phyloP scores from a whole-genome alignment of 257 asterid species.

The Verbena officinalis region DNA sequence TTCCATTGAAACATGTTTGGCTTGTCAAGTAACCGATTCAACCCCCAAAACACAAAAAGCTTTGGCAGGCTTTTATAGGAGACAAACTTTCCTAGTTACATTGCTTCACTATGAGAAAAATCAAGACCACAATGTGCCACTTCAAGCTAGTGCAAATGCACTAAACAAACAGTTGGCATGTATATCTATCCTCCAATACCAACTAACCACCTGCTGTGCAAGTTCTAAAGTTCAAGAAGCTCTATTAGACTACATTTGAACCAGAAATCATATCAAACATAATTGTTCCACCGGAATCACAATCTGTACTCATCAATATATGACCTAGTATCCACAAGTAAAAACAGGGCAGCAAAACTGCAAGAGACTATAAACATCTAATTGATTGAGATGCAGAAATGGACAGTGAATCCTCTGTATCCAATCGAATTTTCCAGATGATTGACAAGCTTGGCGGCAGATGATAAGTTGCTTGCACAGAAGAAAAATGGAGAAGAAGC shows the following conservation, averaged over 20 bases:
- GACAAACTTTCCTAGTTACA: constrained; percentile 20
- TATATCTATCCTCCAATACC: constrained; percentile 26
- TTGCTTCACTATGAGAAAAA: constrained; percentile 17
- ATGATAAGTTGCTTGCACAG: constrained; percentile 17
- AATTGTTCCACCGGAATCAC: constrained; percentile 12
- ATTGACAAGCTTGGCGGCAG: constrained; percentile 11
- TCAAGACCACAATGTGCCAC: constrained; percentile 19
- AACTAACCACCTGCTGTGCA: constrained; percentile 16
- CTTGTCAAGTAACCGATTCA: constrained; percentile 16
- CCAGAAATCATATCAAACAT: constrained; percentile 24
- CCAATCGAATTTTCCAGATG: constrained; percentile 7
- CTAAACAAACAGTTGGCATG: constrained; percentile 18
- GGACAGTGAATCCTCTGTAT: constrained; percentile 10
- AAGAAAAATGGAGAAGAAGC: constrained; percentile 4
- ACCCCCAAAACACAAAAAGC: constrained; percentile 25
- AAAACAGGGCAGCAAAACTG: constrained; percentile 2
- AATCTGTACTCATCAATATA: constrained; percentile 8
- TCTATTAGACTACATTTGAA: constrained; percentile 8
- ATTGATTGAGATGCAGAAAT: constrained; percentile 2
- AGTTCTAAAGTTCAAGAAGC: constrained; percentile 2
- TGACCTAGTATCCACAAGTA: neutral
- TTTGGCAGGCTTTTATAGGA: constrained; percentile 20
- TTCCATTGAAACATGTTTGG: constrained; percentile 9
- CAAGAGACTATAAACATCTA: constrained; percentile 9
- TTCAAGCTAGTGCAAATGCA: constrained; percentile 26